Evolutionary conservation across 768 basidiomycete genomes (phyloP), one percentile per base, ranked within the genome.

Genomic region (Thelephora aurantiotincta): DNA sequence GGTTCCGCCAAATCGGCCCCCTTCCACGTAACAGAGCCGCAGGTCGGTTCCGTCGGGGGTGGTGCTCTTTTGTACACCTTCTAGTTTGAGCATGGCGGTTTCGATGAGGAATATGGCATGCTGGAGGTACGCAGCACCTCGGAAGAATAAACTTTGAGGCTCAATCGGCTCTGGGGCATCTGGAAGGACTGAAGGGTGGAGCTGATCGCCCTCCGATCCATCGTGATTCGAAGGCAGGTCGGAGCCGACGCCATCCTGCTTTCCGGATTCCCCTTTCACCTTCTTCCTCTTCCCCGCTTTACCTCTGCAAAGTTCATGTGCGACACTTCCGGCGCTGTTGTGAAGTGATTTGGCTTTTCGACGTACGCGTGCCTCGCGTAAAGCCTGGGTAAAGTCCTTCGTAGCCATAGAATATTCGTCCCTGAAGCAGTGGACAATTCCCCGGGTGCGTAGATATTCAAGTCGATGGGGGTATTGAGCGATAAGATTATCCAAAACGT

Each of bases 161-260:
- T 93, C 90, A 48, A 92, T 78, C 34, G 91, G 86, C 49, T 90
- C 85, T 0, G 90, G 89, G 11, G 86, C 82, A 52, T 82, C 78
- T 4, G 83, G 80, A 3, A 77, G 71, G 30, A 78, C 73, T 5
- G 85, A 87, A 3, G 82, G 79, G 57, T 87, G 86, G n/a, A 80
- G 60, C 0, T 67, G 65, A 45, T 77, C 80, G 12, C 68, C 71
- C 46, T 77, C 75, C 9, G 62, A 60, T 4, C 59, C 71, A 16
- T 80, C 76, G 30, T 77, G 76, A 7, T 41, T 41, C 1, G 55
- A 54, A 23, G 68, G 48, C 38, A 41, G 22, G 45, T 36, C 54
- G 0, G 66, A 66, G 51, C 77, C 73, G 0, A 80, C 84, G 5
- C 85, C 83, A 55, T 71, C 75, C 1, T 80, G 79, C 60, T 80